A percentile compares a stretch with the other conserved stretches of the same genome.
Conservation (phyloP, 352 stramenopile species). For the Thalassiosira sp. region DNA sequence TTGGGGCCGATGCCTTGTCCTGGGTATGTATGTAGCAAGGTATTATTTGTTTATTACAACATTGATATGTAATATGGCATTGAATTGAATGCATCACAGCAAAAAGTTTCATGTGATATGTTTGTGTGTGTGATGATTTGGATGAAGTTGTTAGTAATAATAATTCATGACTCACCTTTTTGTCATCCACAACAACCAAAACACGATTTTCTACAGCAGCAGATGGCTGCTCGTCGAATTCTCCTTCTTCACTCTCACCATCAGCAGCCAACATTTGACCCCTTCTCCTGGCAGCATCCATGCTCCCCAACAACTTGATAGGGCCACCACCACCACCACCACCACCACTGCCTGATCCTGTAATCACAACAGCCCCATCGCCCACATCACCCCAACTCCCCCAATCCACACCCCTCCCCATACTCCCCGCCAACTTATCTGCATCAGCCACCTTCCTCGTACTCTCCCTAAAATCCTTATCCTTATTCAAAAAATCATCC, state of each 20-base stretch:
- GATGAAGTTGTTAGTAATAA: not conserved
- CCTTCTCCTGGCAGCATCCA: conserved; percentile 38
- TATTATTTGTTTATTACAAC: too few relatives aligned
- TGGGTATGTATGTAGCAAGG: too few relatives aligned
- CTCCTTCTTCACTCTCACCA: conserved; percentile 11
- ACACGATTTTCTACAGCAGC: conserved; percentile 54
- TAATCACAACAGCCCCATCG: conserved; percentile 49
- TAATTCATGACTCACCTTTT: conserved; percentile 35
- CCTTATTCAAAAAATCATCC: conserved; percentile 59
- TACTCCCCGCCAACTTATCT: conserved; percentile 33
- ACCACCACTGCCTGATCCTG: not conserved
- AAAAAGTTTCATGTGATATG: conserved; percentile 5
- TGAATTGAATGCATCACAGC: too few relatives aligned
- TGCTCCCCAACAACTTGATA: conserved; percentile 67
- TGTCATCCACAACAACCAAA: conserved; percentile 61
- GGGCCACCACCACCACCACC: not conserved
- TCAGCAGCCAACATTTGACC: not conserved
- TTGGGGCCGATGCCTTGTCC: conserved; percentile 33
- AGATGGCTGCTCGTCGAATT: not conserved
- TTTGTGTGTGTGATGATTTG: not conserved
- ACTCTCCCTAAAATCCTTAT: conserved; percentile 31
- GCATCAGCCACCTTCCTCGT: conserved; percentile 59
- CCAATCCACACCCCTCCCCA: conserved; percentile 59
- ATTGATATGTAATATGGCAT: too few relatives aligned
- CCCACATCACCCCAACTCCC: conserved; percentile 64